Evolutionary conservation across 2,329 filamentous ascomycete genomes (phyloP).

Genomic region (Aspergillus sp.): DNA sequence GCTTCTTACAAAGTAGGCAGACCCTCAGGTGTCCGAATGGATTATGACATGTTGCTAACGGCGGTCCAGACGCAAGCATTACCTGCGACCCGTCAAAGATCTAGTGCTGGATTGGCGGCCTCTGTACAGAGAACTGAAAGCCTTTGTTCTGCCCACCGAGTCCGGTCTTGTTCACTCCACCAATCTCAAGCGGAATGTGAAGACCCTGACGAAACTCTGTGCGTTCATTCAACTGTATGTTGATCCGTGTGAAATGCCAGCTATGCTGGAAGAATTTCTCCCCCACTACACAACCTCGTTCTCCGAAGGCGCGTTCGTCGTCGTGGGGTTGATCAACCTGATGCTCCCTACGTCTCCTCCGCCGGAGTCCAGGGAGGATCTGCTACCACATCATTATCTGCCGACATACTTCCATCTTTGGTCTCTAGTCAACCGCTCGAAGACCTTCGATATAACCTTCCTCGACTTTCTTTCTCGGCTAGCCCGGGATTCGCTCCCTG

Average conservation of each 20-base stretch:
- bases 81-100: slow-evolving; percentile 85
- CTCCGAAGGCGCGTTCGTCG: slow-evolving; percentile 86
- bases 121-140: slow-evolving; percentile 88
- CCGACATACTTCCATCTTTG: slow-evolving; percentile 96
- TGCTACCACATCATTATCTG: slow-evolving; percentile 85
- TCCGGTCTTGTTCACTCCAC: slow-evolving; percentile 63
- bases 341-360: slow-evolving; percentile 78
- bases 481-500: slow-evolving; percentile 77
- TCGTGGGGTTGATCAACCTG: slow-evolving; percentile 82
- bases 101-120: slow-evolving; percentile 91
- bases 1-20: slow-evolving; percentile 80
- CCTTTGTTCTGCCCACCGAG: slow-evolving; percentile 83
- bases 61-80: slow-evolving; percentile 77
- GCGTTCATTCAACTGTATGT: slow-evolving; percentile 91
- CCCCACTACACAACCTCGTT: slow-evolving; percentile 93
- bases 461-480: slow-evolving; percentile 87
- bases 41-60: slow-evolving; percentile 15
- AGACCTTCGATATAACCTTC: slow-evolving; percentile 79
- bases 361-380: slow-evolving; percentile 66
- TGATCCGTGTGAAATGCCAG: slow-evolving; percentile 79
- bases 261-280: slow-evolving; percentile 76
- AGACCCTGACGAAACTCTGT: slow-evolving; percentile 82
- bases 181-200: slow-evolving; percentile 64
- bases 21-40: neutral
- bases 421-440: slow-evolving; percentile 89